Base-by-base conservation (phyloP, 371 early-diverging fungal species). In the Phascolomyces articulosus region DNA sequence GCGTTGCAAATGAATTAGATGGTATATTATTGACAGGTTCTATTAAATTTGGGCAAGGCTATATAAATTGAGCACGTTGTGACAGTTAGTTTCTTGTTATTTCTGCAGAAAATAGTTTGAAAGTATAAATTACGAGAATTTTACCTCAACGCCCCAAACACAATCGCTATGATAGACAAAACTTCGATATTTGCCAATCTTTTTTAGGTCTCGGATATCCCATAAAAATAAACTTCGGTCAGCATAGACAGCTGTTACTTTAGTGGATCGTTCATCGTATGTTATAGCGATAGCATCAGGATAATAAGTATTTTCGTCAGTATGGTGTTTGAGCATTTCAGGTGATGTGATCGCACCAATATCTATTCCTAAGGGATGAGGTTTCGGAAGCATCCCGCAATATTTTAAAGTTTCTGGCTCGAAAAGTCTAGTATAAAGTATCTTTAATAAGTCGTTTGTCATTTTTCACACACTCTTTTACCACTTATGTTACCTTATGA, bases 101-200 rank as follows among this genome's bases (percentile, higher is more conserved):
- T n/a, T n/a, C n/a, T n/a, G n/a, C n/a, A n/a, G n/a, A n/a, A n/a
- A n/a, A n/a, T n/a, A n/a, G n/a, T n/a, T n/a, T n/a, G n/a, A n/a
- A n/a, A n/a, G n/a, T n/a, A n/a, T n/a, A n/a, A n/a, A n/a, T n/a
- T n/a, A n/a, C n/a, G n/a, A n/a, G n/a, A n/a, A n/a, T 8, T 58
- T 64, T 82, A 92, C 91, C 87, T 95, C 92, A 20, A 89, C 88
- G 16, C 93, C 93, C 95, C 95, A 95, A 3, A 95, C 85, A 70
- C 92, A 90, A 63, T 91, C 94, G 47, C 88, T 88, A 58, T 95
- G 95, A 59, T 74, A 87, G 15, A 91, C 66, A 58, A 91, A 90
- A 62, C 88, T 91, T 54, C 89, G 66, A 40, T 84, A 86, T 40
- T 90, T 85, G 20, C 80, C 83, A n/a, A 88, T 80, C 62, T 87